Conservation (phyloP, 371 early-diverging fungal genomes). For the Actinomucor elegans region DNA sequence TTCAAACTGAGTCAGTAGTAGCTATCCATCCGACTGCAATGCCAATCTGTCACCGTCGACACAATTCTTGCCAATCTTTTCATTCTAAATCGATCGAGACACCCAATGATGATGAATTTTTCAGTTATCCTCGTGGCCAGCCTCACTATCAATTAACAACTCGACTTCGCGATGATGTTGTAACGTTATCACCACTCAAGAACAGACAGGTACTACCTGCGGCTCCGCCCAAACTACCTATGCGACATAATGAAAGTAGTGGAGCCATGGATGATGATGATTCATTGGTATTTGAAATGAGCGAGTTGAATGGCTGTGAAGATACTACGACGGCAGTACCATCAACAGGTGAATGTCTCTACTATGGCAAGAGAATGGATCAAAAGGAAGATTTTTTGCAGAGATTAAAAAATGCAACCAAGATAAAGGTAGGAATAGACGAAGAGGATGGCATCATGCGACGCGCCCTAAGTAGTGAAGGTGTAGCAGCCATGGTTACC, state of each 20-base stretch:
- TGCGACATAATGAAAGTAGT: background rate
- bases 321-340: background rate
- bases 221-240: background rate
- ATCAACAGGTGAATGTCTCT: background rate
- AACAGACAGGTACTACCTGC: slow-evolving; percentile 6
- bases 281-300: slow-evolving; percentile 51
- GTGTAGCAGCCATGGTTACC: background rate
- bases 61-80: background rate
- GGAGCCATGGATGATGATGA: slow-evolving; percentile 39
- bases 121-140: too few species aligned
- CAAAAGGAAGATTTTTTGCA: too few species aligned
- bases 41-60: background rate
- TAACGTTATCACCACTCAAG: background rate
- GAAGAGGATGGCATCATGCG: background rate
- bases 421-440: background rate
- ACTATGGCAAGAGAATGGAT: slow-evolving; percentile 1
- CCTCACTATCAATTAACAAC: too few species aligned
- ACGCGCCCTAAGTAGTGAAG: background rate
- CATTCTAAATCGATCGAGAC: too few species aligned
- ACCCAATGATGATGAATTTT: too few species aligned
- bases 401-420: background rate
- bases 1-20: slow-evolving; percentile 20
- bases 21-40: background rate
- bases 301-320: slow-evolving; percentile 29
- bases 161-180: background rate